Conservation (phyloP, 345 rosid species). For the Nasturtium officinale region DNA sequence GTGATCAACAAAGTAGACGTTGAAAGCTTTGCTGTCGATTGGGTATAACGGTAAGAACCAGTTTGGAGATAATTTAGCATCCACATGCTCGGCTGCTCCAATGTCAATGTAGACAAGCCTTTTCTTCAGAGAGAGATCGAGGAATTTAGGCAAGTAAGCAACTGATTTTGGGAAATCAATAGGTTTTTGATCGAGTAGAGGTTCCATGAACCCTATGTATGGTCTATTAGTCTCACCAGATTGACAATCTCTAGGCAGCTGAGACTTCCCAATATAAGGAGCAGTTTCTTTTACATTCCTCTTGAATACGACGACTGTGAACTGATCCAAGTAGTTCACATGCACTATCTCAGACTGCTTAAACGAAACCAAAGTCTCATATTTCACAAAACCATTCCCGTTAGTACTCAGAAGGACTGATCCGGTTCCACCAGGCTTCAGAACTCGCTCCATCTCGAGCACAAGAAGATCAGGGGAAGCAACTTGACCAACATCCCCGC, state of each 20-base stretch:
- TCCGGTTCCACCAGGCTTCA: conserved; percentile 70
- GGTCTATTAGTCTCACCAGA: conserved; percentile 50
- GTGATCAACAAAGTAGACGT: conserved; percentile 71
- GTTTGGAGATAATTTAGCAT: conserved; percentile 16
- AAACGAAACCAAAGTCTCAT: conserved; percentile 66
- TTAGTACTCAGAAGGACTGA: conserved; percentile 55
- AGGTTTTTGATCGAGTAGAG: conserved; percentile 51
- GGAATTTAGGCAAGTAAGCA: conserved; percentile 60
- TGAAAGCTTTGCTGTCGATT: conserved; percentile 56
- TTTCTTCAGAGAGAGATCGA: conserved; percentile 48
- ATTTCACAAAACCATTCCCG: conserved; percentile 52
- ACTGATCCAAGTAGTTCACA: conserved; percentile 53
- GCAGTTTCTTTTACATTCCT: conserved; percentile 43
- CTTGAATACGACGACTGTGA: conserved; percentile 62
- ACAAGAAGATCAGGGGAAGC: conserved; percentile 60
- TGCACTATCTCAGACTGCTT: conserved; percentile 61
- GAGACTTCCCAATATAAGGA: conserved; percentile 47
- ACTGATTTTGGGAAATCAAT: conserved; percentile 44
- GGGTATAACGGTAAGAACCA: conserved; percentile 76
- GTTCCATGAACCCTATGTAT: conserved; percentile 56
- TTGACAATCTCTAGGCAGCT: conserved; percentile 61
- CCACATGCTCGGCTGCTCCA: conserved; percentile 63
- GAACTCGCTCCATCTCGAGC: conserved; percentile 72
- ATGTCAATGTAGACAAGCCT: conserved; percentile 63
- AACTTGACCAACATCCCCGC: conserved; percentile 55